phyloP scores from a whole-genome alignment of 2,329 filamentous ascomycete species.

The Colletotrichum cordylinicola region DNA sequence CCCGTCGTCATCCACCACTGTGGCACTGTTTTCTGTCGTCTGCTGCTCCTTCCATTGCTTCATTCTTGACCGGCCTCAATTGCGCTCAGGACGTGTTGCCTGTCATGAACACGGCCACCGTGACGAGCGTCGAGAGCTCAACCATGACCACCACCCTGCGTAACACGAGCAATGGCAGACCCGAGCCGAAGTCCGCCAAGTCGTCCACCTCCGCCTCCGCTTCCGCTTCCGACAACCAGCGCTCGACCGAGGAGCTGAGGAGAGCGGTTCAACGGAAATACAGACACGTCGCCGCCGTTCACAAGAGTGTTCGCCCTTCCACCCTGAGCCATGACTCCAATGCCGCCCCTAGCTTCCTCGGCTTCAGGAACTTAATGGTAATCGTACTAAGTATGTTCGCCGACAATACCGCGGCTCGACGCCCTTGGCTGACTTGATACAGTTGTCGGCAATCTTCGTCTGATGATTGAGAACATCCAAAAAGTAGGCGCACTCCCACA shows the following conservation, averaged over 20 bases:
- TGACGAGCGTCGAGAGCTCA: slow-evolving; percentile 29
- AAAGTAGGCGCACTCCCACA: slow-evolving; percentile 63
- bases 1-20: slow-evolving; percentile 3
- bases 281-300: slow-evolving; percentile 89
- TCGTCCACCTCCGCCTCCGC: neutral
- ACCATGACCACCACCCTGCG: slow-evolving; percentile 5
- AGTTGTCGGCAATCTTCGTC: slow-evolving; percentile 91
- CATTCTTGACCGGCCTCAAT: neutral
- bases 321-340: slow-evolving; percentile 85
- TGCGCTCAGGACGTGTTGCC: neutral
- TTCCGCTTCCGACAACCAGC: slow-evolving; percentile 8
- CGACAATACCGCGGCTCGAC: neutral
- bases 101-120: slow-evolving; percentile 47
- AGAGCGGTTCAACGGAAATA: slow-evolving; percentile 69
- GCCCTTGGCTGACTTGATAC: slow-evolving; percentile 6
- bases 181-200: slow-evolving; percentile 20
- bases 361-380: slow-evolving; percentile 96
- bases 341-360: slow-evolving; percentile 81
- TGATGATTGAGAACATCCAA: slow-evolving; percentile 97
- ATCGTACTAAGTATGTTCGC: slow-evolving; percentile 76
- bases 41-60: neutral
- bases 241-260: slow-evolving; percentile 35
- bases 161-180: slow-evolving; percentile 20
- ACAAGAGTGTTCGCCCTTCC: slow-evolving; percentile 74
- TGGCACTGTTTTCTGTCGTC: neutral